Evolutionary conservation across 495 filamentous ascomycete species (phyloP).

Genomic region (Hyaloscypha bicolor): DNA sequence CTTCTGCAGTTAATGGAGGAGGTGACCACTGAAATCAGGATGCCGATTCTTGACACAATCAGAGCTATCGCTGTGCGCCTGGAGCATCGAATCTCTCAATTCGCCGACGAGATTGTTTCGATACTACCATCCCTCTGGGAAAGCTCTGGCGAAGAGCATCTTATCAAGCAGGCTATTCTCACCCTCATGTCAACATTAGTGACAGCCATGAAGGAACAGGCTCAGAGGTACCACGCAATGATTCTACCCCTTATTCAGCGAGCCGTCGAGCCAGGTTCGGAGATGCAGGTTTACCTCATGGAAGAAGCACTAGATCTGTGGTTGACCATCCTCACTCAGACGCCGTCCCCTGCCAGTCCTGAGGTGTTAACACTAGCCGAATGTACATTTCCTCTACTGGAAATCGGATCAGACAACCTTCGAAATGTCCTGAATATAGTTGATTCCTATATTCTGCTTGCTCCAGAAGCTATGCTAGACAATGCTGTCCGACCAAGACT

Average conservation of each 20-base stretch:
- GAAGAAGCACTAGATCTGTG: slow-evolving; percentile 93
- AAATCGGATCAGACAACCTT: slow-evolving; percentile 69
- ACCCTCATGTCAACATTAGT: slow-evolving; percentile 78
- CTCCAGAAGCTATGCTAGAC: slow-evolving; percentile 72
- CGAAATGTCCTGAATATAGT: slow-evolving; percentile 70
- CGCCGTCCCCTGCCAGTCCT: slow-evolving; percentile 61
- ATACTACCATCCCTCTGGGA: slow-evolving; percentile 87
- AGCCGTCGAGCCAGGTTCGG: slow-evolving; percentile 77
- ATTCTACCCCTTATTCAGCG: slow-evolving; percentile 79
- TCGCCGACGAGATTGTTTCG: slow-evolving; percentile 77
- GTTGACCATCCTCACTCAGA: slow-evolving; percentile 74
- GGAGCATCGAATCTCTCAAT: slow-evolving; percentile 72
- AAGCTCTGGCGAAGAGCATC: slow-evolving; percentile 73
- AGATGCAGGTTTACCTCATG: slow-evolving; percentile 79
- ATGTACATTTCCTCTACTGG: slow-evolving; percentile 69
- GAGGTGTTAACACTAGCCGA: slow-evolving; percentile 69
- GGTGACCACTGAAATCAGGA: slow-evolving; percentile 81
- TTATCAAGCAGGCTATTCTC: slow-evolving; percentile 92
- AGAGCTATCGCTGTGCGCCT: slow-evolving; percentile 77
- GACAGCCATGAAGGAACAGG: slow-evolving; percentile 74
- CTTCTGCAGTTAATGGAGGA: slow-evolving; percentile 78
- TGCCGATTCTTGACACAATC: slow-evolving; percentile 83
- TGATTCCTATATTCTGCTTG: slow-evolving; percentile 78
- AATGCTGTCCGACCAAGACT: slow-evolving; percentile 60
- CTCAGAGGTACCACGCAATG: slow-evolving; percentile 67